Evolutionary conservation across 1,284 basidiomycete species (phyloP).

Genomic region (Leccinum subfulvum): DNA sequence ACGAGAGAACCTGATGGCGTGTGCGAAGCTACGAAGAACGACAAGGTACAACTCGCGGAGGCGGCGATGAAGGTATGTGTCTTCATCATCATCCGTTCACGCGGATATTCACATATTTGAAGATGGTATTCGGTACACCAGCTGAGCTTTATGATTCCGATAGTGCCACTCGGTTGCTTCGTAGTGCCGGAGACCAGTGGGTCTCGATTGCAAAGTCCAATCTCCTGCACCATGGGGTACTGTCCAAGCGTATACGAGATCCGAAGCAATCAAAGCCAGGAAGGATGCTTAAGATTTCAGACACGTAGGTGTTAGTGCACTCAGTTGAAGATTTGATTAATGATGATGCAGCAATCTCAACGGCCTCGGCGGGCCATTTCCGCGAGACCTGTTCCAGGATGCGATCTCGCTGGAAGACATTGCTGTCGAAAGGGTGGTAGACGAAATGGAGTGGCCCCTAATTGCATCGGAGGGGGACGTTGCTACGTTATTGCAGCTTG

Average conservation of each 20-base stretch:
- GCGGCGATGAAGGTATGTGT: constrained; percentile 63
- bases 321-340: constrained; percentile 2
- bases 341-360: constrained; percentile 50
- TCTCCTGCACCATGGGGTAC: constrained; percentile 57
- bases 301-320: constrained; percentile 42
- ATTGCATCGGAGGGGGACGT: constrained; percentile 72
- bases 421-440: constrained; percentile 42
- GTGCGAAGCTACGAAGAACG: constrained; percentile 33
- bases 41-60: constrained; percentile 56
- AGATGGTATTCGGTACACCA: constrained; percentile 79
- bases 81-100: not conserved
- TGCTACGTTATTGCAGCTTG: constrained; percentile 67
- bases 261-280: constrained; percentile 62
- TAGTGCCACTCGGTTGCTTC: constrained; percentile 55
- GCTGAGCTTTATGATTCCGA: constrained; percentile 63
- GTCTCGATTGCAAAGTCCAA: constrained; percentile 56
- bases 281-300: constrained; percentile 71
- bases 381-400: constrained; percentile 65
- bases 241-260: constrained; percentile 67
- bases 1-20: constrained; percentile 45
- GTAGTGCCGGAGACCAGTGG: constrained; percentile 49
- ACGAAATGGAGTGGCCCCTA: constrained; percentile 71
- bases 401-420: constrained; percentile 63
- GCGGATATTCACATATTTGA: constrained; percentile 10
- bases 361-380: constrained; percentile 62